Base-by-base conservation (phyloP, 768 basidiomycete genomes). In the Mycena floridula region DNA sequence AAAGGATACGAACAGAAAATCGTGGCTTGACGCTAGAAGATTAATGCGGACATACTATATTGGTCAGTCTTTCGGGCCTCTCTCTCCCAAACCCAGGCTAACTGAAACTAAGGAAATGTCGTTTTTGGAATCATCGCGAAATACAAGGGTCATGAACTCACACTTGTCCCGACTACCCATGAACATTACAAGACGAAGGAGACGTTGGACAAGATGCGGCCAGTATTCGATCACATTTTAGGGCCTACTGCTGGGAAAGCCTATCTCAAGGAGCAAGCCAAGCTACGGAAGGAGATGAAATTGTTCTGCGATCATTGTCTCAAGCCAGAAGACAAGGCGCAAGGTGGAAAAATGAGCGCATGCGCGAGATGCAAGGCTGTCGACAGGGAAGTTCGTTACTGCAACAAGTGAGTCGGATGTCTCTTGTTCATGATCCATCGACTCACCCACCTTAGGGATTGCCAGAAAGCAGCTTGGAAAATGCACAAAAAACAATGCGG, bases 251-350 rank as follows among this genome's bases (percentile, higher is more conserved):
- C 32, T 13, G 24, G 36, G 15, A 50, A 47, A 26, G 25, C 38
- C 13, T 50, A 36, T 43, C 30, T 40, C 27, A 50, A 43, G 27
- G 49, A 46, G 23, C 44, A 46, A 40, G 22, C 45, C 4, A 38
- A 35, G 23, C 40, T 35, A 11, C 49, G 49, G 5, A 50, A 50
- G 30, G 45, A 50, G 40, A 50, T 50, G 49, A 46, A 50, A 42
- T 37, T 46, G 5, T 50, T 50, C 40, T 50, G 49, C 40, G 45
- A 46, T 35, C 8, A 40, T 24, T 50, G 49, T 39, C 45, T 50
- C 36, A 50, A 50, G 25, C 26, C 45, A 0, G 49, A 50, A 22
- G 45, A 50, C 24, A 50, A 50, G 41, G 30, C 24, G 7, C 37
- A 44, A 25, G 35, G 38, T 25, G 49, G 49, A 6, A 46, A 46